These are phyloP conservation scores for Umbelopsis sp. DNA, from an alignment of 192 early-diverging fungal species.

Conservation along the genomic window DNA sequence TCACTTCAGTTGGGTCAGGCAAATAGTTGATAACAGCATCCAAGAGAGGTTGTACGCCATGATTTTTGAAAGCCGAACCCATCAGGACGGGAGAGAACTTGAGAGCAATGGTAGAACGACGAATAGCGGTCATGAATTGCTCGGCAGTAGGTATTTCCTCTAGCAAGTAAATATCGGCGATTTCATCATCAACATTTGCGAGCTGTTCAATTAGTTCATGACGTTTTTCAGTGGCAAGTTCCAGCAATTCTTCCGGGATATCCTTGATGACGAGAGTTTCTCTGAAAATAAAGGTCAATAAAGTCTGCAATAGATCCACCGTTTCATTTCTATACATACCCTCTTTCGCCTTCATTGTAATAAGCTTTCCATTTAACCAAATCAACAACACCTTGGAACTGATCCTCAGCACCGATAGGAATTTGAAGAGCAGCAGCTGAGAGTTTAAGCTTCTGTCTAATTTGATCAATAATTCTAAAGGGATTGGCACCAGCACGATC, in stretches of 20 bases:
- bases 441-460: constrained; percentile 77
- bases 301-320: neutral
- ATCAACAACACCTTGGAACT: constrained; percentile 92
- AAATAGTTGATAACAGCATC: constrained; percentile 73
- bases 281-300: constrained; percentile 31
- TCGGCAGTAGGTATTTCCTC: constrained; percentile 71
- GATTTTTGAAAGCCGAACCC: constrained; percentile 87
- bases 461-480: constrained; percentile 76
- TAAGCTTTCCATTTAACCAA: constrained; percentile 84
- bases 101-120: constrained; percentile 75
- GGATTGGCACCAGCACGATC: constrained; percentile 89
- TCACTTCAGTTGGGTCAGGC: constrained; percentile 73
- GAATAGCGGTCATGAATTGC: constrained; percentile 74
- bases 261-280: constrained; percentile 74
- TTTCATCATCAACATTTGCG: constrained; percentile 83
- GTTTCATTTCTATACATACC: constrained; percentile 46
- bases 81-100: constrained; percentile 86
- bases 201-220: constrained; percentile 76
- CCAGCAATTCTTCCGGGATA: constrained; percentile 67
- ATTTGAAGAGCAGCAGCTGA: constrained; percentile 80
- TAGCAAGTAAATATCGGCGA: constrained; percentile 80
- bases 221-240: constrained; percentile 66
- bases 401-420: constrained; percentile 86
- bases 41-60: constrained; percentile 77
- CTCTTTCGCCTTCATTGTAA: constrained; percentile 88